A percentile compares a stretch with the other conserved stretches of the same genome.
Evolutionary conservation across 768 basidiomycete species (phyloP).

Genomic region (Sporobolomyces pararoseus): DNA sequence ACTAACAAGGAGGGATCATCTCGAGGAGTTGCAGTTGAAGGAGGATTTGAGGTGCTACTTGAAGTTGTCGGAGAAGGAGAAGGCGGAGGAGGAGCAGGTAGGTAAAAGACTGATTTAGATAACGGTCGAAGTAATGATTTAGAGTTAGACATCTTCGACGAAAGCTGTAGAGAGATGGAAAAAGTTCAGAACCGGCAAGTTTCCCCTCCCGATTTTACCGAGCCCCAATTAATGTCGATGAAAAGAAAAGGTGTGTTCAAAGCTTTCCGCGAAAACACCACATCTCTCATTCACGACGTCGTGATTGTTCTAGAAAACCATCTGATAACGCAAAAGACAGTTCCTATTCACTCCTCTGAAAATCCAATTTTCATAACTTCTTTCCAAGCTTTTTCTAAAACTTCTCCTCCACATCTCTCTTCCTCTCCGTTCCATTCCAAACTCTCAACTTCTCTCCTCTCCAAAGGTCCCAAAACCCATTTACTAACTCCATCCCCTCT

Average conservation of each 20-base stretch:
- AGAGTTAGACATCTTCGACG: not conserved
- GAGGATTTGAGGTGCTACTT: not conserved
- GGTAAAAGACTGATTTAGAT: slow-evolving; percentile 21
- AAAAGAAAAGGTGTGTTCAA: too few relatives aligned
- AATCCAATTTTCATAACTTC: slow-evolving; percentile 23
- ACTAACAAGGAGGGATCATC: not conserved
- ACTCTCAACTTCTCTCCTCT: slow-evolving; percentile 16
- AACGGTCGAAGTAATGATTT: slow-evolving; percentile 11
- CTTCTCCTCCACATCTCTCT: slow-evolving; percentile 3
- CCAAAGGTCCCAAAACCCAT: slow-evolving; percentile 29
- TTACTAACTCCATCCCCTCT: slow-evolving; percentile 16
- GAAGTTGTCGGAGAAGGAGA: not conserved
- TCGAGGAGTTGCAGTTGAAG: not conserved
- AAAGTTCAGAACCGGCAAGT: too few relatives aligned
- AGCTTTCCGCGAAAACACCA: too few relatives aligned
- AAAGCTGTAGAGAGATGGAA: not conserved
- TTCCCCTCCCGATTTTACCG: too few relatives aligned
- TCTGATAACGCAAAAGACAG: too few relatives aligned
- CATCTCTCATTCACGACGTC: too few relatives aligned
- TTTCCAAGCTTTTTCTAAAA: slow-evolving; percentile 19
- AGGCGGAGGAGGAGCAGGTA: not conserved
- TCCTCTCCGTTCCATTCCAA: slow-evolving; percentile 18
- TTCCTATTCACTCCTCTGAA: too few relatives aligned
- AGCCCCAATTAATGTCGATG: too few relatives aligned
- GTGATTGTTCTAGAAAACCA: too few relatives aligned